These are phyloP conservation scores for Stemphylium vesicarium DNA, from an alignment of 2,329 filamentous ascomycete genomes.

Conservation along the genomic window DNA sequence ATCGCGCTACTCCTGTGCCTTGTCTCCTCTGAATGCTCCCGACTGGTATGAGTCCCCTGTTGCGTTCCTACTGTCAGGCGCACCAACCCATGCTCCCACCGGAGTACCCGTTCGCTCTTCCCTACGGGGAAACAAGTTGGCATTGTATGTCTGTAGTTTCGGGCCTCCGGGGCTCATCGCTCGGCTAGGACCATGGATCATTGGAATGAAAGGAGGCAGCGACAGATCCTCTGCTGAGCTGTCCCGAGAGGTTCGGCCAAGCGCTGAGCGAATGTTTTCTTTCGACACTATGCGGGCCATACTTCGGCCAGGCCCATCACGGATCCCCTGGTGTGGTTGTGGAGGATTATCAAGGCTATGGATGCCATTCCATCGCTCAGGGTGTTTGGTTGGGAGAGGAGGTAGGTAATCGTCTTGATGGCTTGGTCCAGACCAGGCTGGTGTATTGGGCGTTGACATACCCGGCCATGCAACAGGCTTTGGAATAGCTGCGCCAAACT, in stretches of 20 bases:
- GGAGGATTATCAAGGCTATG: neutral
- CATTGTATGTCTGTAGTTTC: conserved; percentile 34
- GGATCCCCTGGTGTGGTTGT: conserved; percentile 4
- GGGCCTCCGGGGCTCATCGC: neutral
- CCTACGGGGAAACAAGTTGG: conserved; percentile 38
- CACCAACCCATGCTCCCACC: conserved; percentile 13
- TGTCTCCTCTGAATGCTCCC: neutral
- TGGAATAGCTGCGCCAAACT: neutral
- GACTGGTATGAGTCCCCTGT: neutral
- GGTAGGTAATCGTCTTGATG: conserved; percentile 17
- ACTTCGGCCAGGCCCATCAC: conserved; percentile 7
- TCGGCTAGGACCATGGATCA: neutral
- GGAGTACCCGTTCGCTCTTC: conserved; percentile 22
- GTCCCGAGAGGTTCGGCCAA: conserved; percentile 26
- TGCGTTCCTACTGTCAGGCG: neutral
- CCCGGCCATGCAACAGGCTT: conserved; percentile 14
- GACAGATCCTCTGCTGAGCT: conserved; percentile 25
- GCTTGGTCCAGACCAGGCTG: conserved; percentile 17
- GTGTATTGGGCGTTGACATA: neutral
- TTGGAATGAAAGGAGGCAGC: conserved; percentile 5
- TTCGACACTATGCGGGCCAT: conserved; percentile 39
- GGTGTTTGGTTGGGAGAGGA: conserved; percentile 30
- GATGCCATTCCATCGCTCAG: conserved; percentile 12
- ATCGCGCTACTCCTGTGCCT: neutral
- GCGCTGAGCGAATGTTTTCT: conserved; percentile 41